A percentile compares a stretch with the other conserved stretches of the same genome.
These are phyloP conservation scores for Fusarium denticulatum DNA, from an alignment of 2,329 filamentous ascomycete species.

Conservation along the genomic window DNA sequence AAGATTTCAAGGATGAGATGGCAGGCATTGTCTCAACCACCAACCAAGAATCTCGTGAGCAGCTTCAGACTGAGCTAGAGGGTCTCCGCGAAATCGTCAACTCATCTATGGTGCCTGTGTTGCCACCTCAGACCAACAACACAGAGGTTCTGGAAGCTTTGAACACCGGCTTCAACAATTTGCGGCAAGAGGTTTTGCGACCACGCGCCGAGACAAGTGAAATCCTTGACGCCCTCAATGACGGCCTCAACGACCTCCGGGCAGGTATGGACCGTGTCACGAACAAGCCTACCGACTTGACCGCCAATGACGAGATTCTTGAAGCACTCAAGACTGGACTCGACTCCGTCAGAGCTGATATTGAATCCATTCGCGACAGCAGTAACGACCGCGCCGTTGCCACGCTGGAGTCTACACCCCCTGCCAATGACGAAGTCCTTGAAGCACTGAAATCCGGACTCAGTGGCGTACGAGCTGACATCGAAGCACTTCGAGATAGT, in stretches of 20 bases:
- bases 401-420: conserved; percentile 48
- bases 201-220: conserved; percentile 80
- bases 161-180: conserved; percentile 75
- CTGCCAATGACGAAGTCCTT: conserved; percentile 86
- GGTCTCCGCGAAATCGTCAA: conserved; percentile 82
- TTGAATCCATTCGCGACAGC: conserved; percentile 77
- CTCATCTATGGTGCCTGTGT: conserved; percentile 70
- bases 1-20: conserved; percentile 74
- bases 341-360: conserved; percentile 77
- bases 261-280: conserved; percentile 79
- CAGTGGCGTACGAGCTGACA: conserved; percentile 77
- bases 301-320: conserved; percentile 87
- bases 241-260: conserved; percentile 82
- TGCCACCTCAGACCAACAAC: conserved; percentile 54
- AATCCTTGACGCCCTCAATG: conserved; percentile 87
- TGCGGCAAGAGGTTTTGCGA: conserved; percentile 79
- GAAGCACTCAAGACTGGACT: conserved; percentile 88
- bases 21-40: conserved; percentile 65
- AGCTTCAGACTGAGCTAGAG: conserved; percentile 84
- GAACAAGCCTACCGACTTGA: conserved; percentile 84
- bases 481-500: conserved; percentile 76
- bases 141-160: conserved; percentile 78
- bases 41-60: conserved; percentile 63
- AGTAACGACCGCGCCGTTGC: conserved; percentile 62
- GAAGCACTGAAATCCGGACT: conserved; percentile 87